Evolutionary conservation across 2,329 filamentous ascomycete species (phyloP).

Genomic region (Juglanconis juglandina): DNA sequence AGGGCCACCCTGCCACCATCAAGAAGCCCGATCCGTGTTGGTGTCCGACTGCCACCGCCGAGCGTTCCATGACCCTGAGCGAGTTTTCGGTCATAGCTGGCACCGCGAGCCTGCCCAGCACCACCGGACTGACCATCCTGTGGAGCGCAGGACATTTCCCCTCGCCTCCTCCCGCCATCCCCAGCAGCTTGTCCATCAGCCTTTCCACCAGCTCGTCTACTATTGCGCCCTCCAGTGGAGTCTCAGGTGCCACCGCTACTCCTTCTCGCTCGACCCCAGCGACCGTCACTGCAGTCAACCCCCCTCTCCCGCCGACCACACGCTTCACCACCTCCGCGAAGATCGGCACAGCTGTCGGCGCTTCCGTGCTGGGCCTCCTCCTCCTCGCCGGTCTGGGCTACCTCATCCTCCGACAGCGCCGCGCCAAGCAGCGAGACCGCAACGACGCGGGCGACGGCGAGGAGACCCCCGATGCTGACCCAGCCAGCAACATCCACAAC

Average conservation of each 20-base stretch:
- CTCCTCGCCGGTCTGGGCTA: constrained; percentile 21
- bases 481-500: neutral
- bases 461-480: neutral
- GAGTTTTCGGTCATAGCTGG: constrained; percentile 24
- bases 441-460: neutral
- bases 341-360: constrained; percentile 23
- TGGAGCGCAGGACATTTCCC: constrained; percentile 16
- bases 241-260: neutral
- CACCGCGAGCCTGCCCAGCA: constrained; percentile 26
- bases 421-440: neutral
- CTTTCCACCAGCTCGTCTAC: neutral
- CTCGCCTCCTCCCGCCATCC: constrained; percentile 1
- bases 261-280: neutral
- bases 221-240: neutral
- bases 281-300: neutral
- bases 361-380: constrained; percentile 19
- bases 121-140: constrained; percentile 25
- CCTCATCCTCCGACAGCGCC: constrained; percentile 22
- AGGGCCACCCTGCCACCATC: constrained; percentile 20
- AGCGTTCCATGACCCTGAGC: constrained; percentile 25
- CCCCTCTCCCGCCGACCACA: neutral
- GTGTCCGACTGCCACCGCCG: constrained; percentile 26
- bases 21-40: constrained; percentile 26
- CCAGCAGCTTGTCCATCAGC: neutral
- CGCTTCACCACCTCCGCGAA: constrained; percentile 25